Evolutionary conservation across 2,329 filamentous ascomycete genomes (phyloP), one percentile per base, ranked within the genome.

Genomic region (Arthrobotrys pseudoclavata): DNA sequence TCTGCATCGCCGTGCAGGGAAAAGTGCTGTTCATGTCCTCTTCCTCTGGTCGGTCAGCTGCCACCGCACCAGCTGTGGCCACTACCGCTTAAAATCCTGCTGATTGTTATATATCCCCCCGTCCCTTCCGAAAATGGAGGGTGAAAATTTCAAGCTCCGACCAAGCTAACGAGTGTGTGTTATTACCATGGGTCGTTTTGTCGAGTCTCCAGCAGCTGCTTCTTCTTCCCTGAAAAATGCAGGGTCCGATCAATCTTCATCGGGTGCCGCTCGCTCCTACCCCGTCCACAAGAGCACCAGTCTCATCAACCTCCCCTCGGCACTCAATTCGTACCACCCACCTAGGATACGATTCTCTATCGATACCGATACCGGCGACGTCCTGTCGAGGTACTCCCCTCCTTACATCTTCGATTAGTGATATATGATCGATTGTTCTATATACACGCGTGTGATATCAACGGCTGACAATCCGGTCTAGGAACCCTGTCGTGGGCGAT

Each of bases 401-500:
- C 60, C 67, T 77, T 47, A 57, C 69, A 78, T 75, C 50, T 22
- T 40, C 80, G 15, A 20, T 61, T 42, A n/a, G n/a, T 42, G 4
- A 45, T 18, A 45, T 20, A 45, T 42, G 4, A 15, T n/a, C 37
- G 15, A 42, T 42, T 34, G 31, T 34, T 34, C 31, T 34, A 34
- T 12, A 45, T 18, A 45, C 10, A 45, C 79, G 78, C 79, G 79
- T 69, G 80, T 79, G 26, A 82, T 80, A 79, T 79, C 67, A 80
- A 62, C 79, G 77, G n/a, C 50, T 37, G 15, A 34, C 26, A 13
- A 24, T 37, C 68, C 81, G 80, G 76, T 81, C 68, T 83, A 96
- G 93, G 86, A 93, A 92, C 82, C 89, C 93, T 82, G 88, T 97
- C 83, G 88, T 96, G 83, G 87, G 90, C 80, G 93, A 95, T 85